Evolutionary conservation across 2,329 filamentous ascomycete genomes (phyloP), one percentile per base, ranked within the genome.

Genomic region (Penicillium crustosum): DNA sequence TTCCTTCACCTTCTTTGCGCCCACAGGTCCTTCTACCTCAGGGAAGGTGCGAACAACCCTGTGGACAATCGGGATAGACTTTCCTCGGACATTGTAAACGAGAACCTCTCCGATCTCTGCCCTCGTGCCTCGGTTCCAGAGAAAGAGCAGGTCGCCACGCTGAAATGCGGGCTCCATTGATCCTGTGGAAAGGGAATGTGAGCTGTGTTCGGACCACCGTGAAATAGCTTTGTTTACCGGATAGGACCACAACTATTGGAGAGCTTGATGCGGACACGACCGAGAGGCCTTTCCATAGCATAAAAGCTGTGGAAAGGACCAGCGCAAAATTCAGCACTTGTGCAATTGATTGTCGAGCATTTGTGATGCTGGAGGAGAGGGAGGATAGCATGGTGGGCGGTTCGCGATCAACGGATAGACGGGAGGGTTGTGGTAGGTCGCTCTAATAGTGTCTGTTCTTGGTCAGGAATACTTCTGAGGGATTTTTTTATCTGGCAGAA

Each of bases 1-100:
- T 58, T 70, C 66, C 61, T 73, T 73, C 13, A 68, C 70, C 43
- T 73, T 73, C 66, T 74, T 77, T 33, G 66, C 49, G 59, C 69
- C 73, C 6, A 2, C 35, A 15, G 49, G 55, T 15, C 59, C 68
- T 53, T 74, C 71, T 10, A 75, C 65, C 58, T 84, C 84, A 2
- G 73, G 73, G 74, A 85, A 87, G 63, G 82, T 81, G 77, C 93
- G 85, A 54, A 97, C 89, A 10, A 97, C 84, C 50, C 94, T 83
- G 79, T 99, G 94, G 65, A 99, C 94, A 76, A 99, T 99, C 31
- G 94, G 94, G 63, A 99, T 97, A 65, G 96, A 90, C 81, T 97
- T 99, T 57, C 89, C 65, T 43, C 63, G 55, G 12, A 60, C 50
- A 23, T 45, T 48, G 15, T 45, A 91, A 48, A 91, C 88, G 64